Conservation (phyloP, 352 stramenopile species). For the Globisporangium middletonii region DNA sequence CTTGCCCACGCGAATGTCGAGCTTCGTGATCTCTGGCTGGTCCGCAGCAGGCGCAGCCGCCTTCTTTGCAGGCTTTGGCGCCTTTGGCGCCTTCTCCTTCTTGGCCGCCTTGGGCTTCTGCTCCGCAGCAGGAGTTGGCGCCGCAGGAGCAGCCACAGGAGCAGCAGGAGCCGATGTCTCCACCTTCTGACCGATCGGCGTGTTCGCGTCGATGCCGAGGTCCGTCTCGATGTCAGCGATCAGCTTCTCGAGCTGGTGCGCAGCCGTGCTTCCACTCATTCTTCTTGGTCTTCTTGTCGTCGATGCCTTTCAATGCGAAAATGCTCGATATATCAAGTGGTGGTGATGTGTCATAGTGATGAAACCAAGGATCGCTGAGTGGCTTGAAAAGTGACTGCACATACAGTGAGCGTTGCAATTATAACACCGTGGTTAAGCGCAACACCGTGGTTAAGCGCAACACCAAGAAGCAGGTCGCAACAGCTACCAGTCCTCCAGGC, state of each 20-base stretch:
- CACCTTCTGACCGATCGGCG: constrained; percentile 22
- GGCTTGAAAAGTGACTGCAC: no score
- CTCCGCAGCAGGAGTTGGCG: constrained; percentile 14
- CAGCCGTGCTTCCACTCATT: constrained; percentile 33
- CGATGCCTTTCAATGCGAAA: background rate
- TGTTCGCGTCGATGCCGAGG: constrained; percentile 66
- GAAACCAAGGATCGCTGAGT: background rate
- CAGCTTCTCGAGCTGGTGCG: constrained; percentile 62
- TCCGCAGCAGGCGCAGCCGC: constrained; percentile 21
- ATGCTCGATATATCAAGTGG: background rate
- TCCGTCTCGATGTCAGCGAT: constrained; percentile 70
- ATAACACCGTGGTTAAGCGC: no score
- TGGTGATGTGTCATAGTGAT: background rate
- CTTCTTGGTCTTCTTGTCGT: constrained; percentile 5
- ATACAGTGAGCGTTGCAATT: no score
- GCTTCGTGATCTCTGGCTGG: constrained; percentile 87
- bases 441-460: no score
- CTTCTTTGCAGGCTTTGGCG: constrained; percentile 40
- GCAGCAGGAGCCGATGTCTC: background rate
- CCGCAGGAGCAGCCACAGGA: background rate
- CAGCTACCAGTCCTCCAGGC: no score
- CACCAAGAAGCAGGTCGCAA: no score
- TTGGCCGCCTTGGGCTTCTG: constrained; percentile 24
- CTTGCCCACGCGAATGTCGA: constrained; percentile 89
- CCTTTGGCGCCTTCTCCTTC: constrained; percentile 49